Percentiles rank a stretch among this genome's conserved stretches.
Evolutionary conservation across 2,329 filamentous ascomycete species (phyloP).

Genomic region (Sporothrix euskadiensis): DNA sequence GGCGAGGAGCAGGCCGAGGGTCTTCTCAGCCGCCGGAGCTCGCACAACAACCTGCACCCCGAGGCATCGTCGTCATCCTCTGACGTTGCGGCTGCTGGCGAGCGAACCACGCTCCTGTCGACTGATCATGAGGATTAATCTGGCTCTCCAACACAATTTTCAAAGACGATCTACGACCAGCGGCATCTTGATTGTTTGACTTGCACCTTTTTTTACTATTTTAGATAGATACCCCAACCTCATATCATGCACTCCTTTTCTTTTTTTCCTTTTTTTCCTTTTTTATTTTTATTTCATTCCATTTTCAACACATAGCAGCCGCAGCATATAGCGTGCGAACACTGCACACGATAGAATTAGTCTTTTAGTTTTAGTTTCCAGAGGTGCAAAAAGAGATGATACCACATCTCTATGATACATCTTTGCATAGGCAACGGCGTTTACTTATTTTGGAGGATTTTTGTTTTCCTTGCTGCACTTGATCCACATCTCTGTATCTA

Average conservation of each 20-base stretch:
- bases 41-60: not conserved
- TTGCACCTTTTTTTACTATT: not conserved
- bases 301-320: not conserved
- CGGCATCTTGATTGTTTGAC: not conserved
- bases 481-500: not conserved
- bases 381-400: not conserved
- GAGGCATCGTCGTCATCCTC: conserved; percentile 7
- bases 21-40: conserved; percentile 1
- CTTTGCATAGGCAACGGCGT: not conserved
- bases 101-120: conserved; percentile 23
- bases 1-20: conserved; percentile 17
- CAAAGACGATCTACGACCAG: not conserved
- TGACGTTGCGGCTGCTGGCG: not conserved
- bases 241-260: not conserved
- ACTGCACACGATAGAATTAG: not conserved
- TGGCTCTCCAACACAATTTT: not conserved
- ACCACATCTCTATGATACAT: not conserved
- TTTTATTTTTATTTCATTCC: not conserved
- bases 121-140: conserved; percentile 2
- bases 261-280: not conserved
- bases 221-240: conserved; percentile 14
- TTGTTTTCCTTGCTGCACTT: not conserved
- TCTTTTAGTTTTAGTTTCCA: not conserved
- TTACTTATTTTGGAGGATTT: not conserved
- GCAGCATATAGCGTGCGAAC: not conserved